Base-by-base conservation (phyloP, 257 asterid genomes). In the Solanum arcanum region DNA sequence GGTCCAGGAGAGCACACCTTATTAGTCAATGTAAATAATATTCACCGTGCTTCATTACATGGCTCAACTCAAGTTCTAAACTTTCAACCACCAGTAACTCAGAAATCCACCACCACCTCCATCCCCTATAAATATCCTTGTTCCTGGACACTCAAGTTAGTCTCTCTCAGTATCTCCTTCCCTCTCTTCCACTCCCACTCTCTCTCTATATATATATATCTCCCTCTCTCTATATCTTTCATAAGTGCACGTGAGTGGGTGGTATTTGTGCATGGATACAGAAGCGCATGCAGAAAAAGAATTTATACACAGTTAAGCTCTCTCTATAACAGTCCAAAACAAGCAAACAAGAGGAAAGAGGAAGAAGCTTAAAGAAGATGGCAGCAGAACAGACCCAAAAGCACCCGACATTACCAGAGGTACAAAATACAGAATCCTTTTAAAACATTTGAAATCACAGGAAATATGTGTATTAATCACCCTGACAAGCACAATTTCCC, bases 341-440 rank as follows among this genome's bases (percentile, higher is more conserved):
- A 88, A 88, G 88, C 86, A 91, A 69, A 90, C 89, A 89, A 90
- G 84, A 85, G 89, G 75, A 87, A 86, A 88, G 85, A 80, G 89
- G 88, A 88, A 84, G 29, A 86, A 83, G 86, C 86, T 87, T 75
- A 88, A 90, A 62, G 86, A 72, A 87, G 86, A 94, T 94, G 97
- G 94, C 90, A 74, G 92, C 93, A 42, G 89, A 85, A 85, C 92
- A 88, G 86, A 93, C 88, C 86, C 89, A 86, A 92, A 92, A 87
- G 93, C 90, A 91, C 88, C 91, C 83, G 86, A 90, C 92, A 90
- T 64, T 83, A 88, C 91, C 90, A 87, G 95, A 93, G 98, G 99
- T 95, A 95, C 68, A 88, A 89, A 88, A 52, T 83, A 76, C 83
- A 89, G 85, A 90, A 84, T 86, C 88, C 86, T 74, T 81, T 81